These are phyloP conservation scores for Alternaria brassicicola DNA, from an alignment of 2,329 filamentous ascomycete species.

Conservation along the genomic window DNA sequence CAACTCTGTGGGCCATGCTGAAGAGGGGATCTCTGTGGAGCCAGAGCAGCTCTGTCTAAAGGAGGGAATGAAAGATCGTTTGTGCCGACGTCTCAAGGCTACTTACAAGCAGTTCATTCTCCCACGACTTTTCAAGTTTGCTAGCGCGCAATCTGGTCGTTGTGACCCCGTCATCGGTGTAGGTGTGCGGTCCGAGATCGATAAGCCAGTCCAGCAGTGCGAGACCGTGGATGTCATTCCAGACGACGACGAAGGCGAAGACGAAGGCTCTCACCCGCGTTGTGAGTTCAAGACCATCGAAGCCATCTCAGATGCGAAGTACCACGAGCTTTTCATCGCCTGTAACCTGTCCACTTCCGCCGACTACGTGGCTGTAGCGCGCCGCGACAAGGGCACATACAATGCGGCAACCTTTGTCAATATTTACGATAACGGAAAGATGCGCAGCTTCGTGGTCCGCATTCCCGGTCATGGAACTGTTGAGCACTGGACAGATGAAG, in stretches of 20 bases:
- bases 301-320: neutral
- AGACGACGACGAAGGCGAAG: neutral
- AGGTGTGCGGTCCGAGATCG: neutral
- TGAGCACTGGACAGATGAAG: constrained; percentile 8
- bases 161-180: neutral
- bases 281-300: neutral
- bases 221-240: neutral
- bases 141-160: neutral
- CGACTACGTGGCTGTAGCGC: neutral
- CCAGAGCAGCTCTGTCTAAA: neutral
- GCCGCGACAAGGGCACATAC: neutral
- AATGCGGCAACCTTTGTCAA: neutral
- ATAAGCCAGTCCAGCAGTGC: neutral
- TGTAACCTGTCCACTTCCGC: neutral
- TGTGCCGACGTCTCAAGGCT: neutral
- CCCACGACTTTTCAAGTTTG: neutral
- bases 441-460: constrained; percentile 6
- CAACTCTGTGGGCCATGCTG: neutral
- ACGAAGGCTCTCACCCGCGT: neutral
- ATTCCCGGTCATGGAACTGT: constrained; percentile 12
- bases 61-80: neutral
- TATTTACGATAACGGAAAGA: neutral
- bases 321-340: neutral
- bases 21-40: neutral
- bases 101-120: neutral